phyloP scores from a whole-genome alignment of 257 asterid genomes.

The Solanum ahanhuiri region DNA sequence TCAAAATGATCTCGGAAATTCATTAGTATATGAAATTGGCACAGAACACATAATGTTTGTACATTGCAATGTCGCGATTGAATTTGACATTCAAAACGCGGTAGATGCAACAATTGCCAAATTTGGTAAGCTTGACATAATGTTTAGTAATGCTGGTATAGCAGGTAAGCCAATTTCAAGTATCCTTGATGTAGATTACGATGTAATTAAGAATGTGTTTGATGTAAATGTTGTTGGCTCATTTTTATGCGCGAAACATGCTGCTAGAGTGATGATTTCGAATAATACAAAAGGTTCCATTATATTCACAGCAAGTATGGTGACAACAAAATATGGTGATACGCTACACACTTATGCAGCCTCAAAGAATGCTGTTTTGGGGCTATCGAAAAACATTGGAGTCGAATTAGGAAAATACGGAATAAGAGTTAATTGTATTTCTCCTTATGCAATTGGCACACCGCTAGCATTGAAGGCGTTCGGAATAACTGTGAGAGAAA shows the following conservation, averaged over 20 bases:
- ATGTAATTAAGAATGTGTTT: not conserved
- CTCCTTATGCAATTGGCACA: not conserved
- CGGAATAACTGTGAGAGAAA: not conserved
- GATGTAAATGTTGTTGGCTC: not conserved
- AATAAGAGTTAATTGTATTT: not conserved
- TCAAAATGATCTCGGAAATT: not conserved
- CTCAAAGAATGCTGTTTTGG: not conserved
- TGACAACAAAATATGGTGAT: no score
- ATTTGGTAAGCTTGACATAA: not conserved
- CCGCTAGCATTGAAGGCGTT: not conserved
- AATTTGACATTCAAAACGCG: not conserved
- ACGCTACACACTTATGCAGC: accelerated
- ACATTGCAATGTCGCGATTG: not conserved
- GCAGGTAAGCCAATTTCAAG: not conserved
- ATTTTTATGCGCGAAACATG: not conserved
- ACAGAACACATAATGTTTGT: not conserved
- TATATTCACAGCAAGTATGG: not conserved
- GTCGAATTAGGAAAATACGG: not conserved
- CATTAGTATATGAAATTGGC: not conserved
- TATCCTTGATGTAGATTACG: not conserved
- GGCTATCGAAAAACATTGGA: not conserved
- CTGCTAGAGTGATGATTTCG: slow-evolving; percentile 1
- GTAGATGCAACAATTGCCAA: not conserved
- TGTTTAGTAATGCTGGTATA: not conserved
- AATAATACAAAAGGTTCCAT: not conserved